A percentile compares a stretch with the other conserved stretches of the same genome.
phyloP scores from a whole-genome alignment of 257 asterid species.

The Gardenia jasminoides region DNA sequence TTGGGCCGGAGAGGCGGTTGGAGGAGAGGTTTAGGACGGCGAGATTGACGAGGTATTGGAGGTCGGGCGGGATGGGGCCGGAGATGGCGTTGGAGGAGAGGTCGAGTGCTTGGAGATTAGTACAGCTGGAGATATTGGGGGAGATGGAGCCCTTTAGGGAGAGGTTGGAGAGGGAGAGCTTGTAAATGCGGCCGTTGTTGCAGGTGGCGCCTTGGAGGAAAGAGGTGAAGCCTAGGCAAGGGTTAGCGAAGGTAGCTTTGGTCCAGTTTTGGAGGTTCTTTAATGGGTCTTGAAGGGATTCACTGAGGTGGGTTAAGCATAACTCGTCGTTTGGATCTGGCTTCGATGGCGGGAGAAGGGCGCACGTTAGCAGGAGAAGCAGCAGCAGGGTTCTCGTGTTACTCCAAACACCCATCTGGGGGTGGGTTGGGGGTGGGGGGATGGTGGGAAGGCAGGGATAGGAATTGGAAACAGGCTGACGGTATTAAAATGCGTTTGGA shows the following conservation, averaged over 20 bases:
- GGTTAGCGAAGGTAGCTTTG: constrained; percentile 49
- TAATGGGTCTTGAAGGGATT: constrained; percentile 64
- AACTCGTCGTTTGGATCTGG: constrained; percentile 84
- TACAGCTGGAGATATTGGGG: constrained; percentile 85
- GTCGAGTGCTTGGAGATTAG: constrained; percentile 86
- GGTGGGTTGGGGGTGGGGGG: background rate
- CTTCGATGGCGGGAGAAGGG: constrained; percentile 31
- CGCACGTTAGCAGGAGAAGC: constrained; percentile 37
- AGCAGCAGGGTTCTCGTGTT: constrained; percentile 15
- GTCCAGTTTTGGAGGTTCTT: constrained; percentile 80
- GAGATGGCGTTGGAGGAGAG: constrained; percentile 75
- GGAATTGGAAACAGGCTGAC: background rate
- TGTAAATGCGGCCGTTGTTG: constrained; percentile 91
- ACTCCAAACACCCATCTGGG: constrained; percentile 40
- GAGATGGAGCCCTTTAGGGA: constrained; percentile 74
- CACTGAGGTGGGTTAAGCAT: constrained; percentile 63
- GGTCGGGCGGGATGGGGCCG: constrained; percentile 72
- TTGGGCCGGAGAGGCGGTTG: constrained; percentile 61
- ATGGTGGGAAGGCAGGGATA: too few species aligned
- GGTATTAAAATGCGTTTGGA: background rate
- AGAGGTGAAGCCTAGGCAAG: constrained; percentile 75
- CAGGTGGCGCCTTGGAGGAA: constrained; percentile 87
- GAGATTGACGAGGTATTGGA: constrained; percentile 67
- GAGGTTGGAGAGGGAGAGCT: constrained; percentile 67
- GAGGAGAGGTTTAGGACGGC: constrained; percentile 81